Percentiles rank a stretch among this genome's conserved stretches.
These are phyloP conservation scores for Phlebiopsis gigantea DNA, from an alignment of 768 basidiomycete genomes.

Conservation along the genomic window DNA sequence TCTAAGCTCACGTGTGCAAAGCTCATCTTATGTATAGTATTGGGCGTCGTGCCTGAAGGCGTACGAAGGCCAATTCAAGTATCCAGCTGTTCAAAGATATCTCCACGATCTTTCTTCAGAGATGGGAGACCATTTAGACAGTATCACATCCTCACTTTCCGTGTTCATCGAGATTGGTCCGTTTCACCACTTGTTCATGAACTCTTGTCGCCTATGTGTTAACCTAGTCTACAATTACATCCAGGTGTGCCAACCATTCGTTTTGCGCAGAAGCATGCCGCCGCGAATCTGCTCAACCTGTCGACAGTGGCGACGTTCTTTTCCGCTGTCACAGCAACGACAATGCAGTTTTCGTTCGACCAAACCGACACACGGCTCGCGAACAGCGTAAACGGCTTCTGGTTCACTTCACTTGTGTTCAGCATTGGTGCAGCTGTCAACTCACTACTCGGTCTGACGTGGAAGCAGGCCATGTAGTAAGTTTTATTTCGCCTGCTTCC, in stretches of 20 bases:
- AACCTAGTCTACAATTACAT: neutral
- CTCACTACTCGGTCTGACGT: constrained; percentile 68
- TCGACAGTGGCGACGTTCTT: constrained; percentile 78
- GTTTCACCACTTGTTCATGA: constrained; percentile 23
- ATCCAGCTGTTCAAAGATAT: constrained; percentile 67
- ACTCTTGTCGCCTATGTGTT: constrained; percentile 8
- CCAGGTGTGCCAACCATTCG: constrained; percentile 71
- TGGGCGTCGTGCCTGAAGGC: constrained; percentile 69
- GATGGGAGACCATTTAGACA: constrained; percentile 70
- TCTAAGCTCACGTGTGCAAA: neutral
- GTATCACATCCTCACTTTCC: constrained; percentile 58
- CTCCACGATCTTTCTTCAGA: constrained; percentile 71
- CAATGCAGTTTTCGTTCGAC: constrained; percentile 61
- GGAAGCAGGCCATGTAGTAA: constrained; percentile 83
- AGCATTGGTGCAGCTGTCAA: constrained; percentile 76
- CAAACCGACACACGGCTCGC: constrained; percentile 32
- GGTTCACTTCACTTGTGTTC: constrained; percentile 74
- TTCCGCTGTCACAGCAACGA: constrained; percentile 69
- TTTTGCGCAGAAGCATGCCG: constrained; percentile 68
- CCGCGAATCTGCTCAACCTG: constrained; percentile 63
- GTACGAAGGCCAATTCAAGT: constrained; percentile 65
- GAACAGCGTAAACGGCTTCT: constrained; percentile 63
- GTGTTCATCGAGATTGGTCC: constrained; percentile 75
- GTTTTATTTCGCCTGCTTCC: constrained; percentile 22
- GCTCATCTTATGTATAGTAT: constrained; percentile 38